Conservation (phyloP, 169 alveolate species). For the Fabrea salina region DNA sequence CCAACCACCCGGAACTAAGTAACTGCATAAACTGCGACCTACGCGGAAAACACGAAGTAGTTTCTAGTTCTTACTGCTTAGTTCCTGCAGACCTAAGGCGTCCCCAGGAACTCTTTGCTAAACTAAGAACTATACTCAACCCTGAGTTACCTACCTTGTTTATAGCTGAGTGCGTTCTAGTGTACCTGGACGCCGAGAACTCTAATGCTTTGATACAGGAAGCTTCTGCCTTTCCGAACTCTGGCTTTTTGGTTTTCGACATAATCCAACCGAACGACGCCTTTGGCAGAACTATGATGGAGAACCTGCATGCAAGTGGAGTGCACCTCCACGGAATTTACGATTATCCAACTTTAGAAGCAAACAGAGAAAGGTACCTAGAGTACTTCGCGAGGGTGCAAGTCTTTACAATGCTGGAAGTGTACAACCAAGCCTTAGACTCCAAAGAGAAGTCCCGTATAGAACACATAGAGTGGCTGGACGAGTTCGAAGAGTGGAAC, state of each 20-base stretch:
- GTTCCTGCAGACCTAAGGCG: slow-evolving; percentile 54
- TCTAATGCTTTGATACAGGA: slow-evolving; percentile 44
- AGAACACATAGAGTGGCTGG: slow-evolving; percentile 70
- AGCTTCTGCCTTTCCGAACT: slow-evolving; percentile 37
- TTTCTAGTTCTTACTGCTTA: slow-evolving; percentile 39
- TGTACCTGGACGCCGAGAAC: slow-evolving; percentile 50
- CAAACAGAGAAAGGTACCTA: slow-evolving; percentile 51
- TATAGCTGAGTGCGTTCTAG: slow-evolving; percentile 66
- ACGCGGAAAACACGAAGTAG: background rate
- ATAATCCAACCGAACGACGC: slow-evolving; percentile 73
- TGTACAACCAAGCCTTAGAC: slow-evolving; percentile 46
- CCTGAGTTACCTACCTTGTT: slow-evolving; percentile 61
- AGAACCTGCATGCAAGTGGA: slow-evolving; percentile 61
- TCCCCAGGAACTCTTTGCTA: slow-evolving; percentile 30
- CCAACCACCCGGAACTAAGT: background rate
- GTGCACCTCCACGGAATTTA: slow-evolving; percentile 60
- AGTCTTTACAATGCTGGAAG: slow-evolving; percentile 46
- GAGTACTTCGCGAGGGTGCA: slow-evolving; percentile 50
- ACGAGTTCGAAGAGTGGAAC: slow-evolving; percentile 81
- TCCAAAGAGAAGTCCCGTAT: slow-evolving; percentile 51
- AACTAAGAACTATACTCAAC: slow-evolving; percentile 29
- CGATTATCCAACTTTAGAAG: slow-evolving; percentile 50
- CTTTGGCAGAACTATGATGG: slow-evolving; percentile 73
- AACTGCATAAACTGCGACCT: background rate
- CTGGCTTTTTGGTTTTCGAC: slow-evolving; percentile 56